These are phyloP conservation scores for Rasamsonia emersonii DNA, from an alignment of 2,329 filamentous ascomycete genomes.

Conservation along the genomic window DNA sequence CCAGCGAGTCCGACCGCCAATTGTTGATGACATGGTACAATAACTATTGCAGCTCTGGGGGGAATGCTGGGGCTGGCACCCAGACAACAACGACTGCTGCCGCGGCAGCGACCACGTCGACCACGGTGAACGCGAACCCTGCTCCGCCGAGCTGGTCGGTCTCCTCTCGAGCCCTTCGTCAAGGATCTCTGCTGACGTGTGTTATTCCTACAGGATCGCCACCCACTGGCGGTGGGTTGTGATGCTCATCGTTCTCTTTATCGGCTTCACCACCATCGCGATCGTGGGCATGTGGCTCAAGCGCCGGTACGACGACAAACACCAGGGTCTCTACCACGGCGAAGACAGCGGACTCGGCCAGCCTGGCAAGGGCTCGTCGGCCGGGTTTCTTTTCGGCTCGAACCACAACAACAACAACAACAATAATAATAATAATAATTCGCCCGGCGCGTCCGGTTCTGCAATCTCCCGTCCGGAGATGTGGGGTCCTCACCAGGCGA, in stretches of 20 bases:
- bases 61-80: constrained; percentile 25
- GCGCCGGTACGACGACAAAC: constrained; percentile 61
- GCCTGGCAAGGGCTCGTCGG: too few species aligned
- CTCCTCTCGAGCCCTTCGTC: not conserved
- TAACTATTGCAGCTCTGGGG: constrained; percentile 50
- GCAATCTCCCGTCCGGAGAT: constrained; percentile 2
- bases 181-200: not conserved
- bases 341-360: constrained; percentile 12
- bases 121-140: constrained; percentile 13
- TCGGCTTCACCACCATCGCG: constrained; percentile 61
- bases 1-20: constrained; percentile 41
- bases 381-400: too few species aligned
- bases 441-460: too few species aligned
- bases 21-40: constrained; percentile 64
- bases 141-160: constrained; percentile 8
- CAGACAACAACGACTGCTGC: constrained; percentile 20
- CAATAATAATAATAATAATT: not conserved
- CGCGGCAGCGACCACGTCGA: constrained; percentile 16
- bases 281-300: constrained; percentile 62
- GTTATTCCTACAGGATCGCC: constrained; percentile 51
- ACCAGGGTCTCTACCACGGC: constrained; percentile 24
- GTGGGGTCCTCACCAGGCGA: constrained; percentile 13
- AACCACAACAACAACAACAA: constrained; percentile 1
- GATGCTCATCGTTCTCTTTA: constrained; percentile 65
- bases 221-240: constrained; percentile 73